A percentile compares a stretch with the other conserved stretches of the same genome.
Conservation (phyloP, 139 green algal species). For the Picochlorum sp. region DNA sequence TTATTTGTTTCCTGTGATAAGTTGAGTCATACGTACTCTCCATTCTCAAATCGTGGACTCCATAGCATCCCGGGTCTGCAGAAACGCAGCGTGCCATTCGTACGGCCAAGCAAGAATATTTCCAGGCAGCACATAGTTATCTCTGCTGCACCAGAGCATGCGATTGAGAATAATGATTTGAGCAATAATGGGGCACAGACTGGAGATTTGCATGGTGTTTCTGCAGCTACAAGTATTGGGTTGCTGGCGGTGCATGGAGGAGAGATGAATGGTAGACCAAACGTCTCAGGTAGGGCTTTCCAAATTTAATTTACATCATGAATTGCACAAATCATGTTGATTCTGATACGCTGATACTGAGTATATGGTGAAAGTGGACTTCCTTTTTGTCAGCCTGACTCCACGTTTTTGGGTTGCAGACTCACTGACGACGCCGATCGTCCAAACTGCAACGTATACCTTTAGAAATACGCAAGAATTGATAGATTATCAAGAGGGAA, state of each 20-base stretch:
- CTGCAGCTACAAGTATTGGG: not conserved
- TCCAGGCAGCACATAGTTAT: not conserved
- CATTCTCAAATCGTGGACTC: not conserved
- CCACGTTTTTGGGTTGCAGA: slow-evolving; percentile 45
- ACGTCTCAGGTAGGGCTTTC: slow-evolving; percentile 39
- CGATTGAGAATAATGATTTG: not conserved
- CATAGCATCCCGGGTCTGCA: slow-evolving; percentile 9
- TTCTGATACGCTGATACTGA: no score
- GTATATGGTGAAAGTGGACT: no score
- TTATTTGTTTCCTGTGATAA: slow-evolving; percentile 4
- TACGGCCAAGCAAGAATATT: not conserved
- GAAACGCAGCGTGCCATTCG: slow-evolving; percentile 10
- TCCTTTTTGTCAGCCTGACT: no score
- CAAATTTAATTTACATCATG: not conserved
- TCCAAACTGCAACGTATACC: slow-evolving; percentile 92
- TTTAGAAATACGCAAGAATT: slow-evolving; percentile 84
- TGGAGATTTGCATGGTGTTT: not conserved
- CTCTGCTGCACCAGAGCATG: not conserved
- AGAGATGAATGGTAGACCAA: slow-evolving; percentile 69
- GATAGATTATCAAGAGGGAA: slow-evolving; percentile 94
- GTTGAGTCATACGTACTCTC: slow-evolving; percentile 9
- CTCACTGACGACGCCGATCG: slow-evolving; percentile 93
- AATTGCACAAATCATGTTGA: no score
- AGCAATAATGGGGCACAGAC: not conserved
- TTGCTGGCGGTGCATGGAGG: slow-evolving; percentile 56